These are phyloP conservation scores for Euptelea pleiosperma DNA, from an alignment of 164 flowering plant species.

Conservation along the genomic window DNA sequence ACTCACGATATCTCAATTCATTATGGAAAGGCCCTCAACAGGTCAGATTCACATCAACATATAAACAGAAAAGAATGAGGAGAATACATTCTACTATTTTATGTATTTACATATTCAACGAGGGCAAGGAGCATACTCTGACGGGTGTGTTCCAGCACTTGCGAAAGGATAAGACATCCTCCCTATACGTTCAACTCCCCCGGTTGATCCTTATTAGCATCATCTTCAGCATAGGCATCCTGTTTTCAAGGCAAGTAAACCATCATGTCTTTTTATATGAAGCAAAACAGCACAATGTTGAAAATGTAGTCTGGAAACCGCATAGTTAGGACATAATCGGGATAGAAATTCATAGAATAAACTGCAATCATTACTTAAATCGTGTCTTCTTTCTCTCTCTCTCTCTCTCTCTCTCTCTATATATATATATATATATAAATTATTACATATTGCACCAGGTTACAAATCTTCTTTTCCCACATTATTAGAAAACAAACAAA, in stretches of 20 bases:
- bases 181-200: constrained; percentile 19
- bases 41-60: constrained; percentile 16
- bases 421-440: no score
- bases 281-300: background rate
- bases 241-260: constrained; percentile 14
- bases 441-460: no score
- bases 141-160: constrained; percentile 1
- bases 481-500: no score
- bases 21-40: background rate
- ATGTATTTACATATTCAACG: constrained; percentile 32
- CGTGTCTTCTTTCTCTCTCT: no score
- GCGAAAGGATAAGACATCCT: constrained; percentile 15
- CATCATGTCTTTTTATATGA: background rate
- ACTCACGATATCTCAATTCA: background rate
- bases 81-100: constrained; percentile 25
- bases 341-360: no score
- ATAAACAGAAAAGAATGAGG: constrained; percentile 51
- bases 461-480: no score
- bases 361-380: no score
- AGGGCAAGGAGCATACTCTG: constrained; percentile 6
- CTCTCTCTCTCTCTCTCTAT: no score
- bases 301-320: no score
- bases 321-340: no score
- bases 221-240: constrained; percentile 16
- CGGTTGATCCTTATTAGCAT: constrained; percentile 14